phyloP scores from a whole-genome alignment of 345 rosid genomes.

The Rhodamnia rubescens region DNA sequence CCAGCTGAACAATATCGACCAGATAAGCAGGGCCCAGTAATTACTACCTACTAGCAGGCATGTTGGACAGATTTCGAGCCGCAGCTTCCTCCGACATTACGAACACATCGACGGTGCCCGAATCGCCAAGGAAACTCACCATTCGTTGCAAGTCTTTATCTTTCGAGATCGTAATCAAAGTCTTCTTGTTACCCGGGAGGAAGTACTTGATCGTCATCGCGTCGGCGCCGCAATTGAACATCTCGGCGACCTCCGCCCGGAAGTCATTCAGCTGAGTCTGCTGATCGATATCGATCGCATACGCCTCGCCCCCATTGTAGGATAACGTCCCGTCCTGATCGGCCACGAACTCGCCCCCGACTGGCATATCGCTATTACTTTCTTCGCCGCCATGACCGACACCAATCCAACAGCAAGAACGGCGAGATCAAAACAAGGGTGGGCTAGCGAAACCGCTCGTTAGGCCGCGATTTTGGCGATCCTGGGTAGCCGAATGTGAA shows the following conservation, averaged over 20 bases:
- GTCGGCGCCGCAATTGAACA: slow-evolving; percentile 44
- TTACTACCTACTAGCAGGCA: slow-evolving; percentile 70
- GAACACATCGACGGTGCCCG: slow-evolving; percentile 56
- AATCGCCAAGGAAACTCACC: slow-evolving; percentile 64
- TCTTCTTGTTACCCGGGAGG: slow-evolving; percentile 84
- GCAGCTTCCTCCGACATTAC: slow-evolving; percentile 45
- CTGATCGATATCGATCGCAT: slow-evolving; percentile 66
- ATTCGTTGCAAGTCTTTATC: slow-evolving; percentile 83
- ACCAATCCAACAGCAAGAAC: not conserved
- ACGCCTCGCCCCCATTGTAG: slow-evolving; percentile 74
- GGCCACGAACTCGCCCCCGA: slow-evolving; percentile 82
- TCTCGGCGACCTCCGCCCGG: slow-evolving; percentile 71
- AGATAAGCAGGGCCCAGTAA: not conserved
- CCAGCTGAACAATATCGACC: not conserved
- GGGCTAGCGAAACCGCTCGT: not conserved
- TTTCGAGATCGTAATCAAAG: slow-evolving; percentile 77
- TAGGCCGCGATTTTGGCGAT: not conserved
- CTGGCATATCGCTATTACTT: slow-evolving; percentile 87
- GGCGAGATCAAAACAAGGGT: not conserved
- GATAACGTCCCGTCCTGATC: slow-evolving; percentile 56
- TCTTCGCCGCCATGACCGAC: slow-evolving; percentile 50
- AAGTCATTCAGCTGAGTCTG: slow-evolving; percentile 48
- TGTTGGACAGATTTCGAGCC: slow-evolving; percentile 35
- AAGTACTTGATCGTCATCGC: slow-evolving; percentile 67
- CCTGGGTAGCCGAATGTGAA: not conserved